These are phyloP conservation scores for Fraxinus excelsior DNA, from an alignment of 257 asterid genomes.

Conservation along the genomic window DNA sequence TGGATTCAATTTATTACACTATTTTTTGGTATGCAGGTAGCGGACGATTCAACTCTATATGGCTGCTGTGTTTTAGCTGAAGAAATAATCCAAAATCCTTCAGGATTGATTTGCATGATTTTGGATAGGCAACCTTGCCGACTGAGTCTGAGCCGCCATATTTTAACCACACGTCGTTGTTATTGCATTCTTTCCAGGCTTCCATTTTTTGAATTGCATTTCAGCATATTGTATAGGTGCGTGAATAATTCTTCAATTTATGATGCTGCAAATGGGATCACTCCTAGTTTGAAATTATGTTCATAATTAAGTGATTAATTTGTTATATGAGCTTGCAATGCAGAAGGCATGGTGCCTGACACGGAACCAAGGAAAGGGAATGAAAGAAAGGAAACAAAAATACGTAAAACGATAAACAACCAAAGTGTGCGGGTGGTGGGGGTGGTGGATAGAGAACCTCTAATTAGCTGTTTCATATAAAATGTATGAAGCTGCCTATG, in stretches of 20 bases:
- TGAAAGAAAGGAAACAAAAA: background rate
- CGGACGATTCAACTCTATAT: conserved; percentile 91
- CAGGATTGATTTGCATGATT: conserved; percentile 83
- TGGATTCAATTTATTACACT: conserved; percentile 13
- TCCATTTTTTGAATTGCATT: conserved; percentile 94
- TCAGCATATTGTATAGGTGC: conserved; percentile 86
- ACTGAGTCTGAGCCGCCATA: conserved; percentile 65
- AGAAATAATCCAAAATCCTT: conserved; percentile 86
- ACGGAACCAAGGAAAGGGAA: background rate
- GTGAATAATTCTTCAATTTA: conserved; percentile 12
- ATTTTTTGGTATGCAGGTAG: conserved; percentile 55
- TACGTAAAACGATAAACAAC: background rate
- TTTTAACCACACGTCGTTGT: conserved; percentile 90
- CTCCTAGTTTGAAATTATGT: conserved; percentile 17
- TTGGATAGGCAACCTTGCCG: conserved; percentile 60
- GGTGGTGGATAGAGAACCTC: too few species aligned
- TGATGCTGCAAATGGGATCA: conserved; percentile 3
- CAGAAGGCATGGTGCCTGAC: conserved; percentile 6
- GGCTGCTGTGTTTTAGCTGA: conserved; percentile 98
- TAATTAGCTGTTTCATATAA: background rate
- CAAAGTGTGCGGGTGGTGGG: background rate
- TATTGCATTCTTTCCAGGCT: conserved; percentile 94
- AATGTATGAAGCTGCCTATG: background rate
- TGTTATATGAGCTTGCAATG: background rate
- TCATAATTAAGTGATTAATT: background rate